phyloP scores from a whole-genome alignment of 2,329 filamentous ascomycete species.

The Fusarium robinianum region DNA sequence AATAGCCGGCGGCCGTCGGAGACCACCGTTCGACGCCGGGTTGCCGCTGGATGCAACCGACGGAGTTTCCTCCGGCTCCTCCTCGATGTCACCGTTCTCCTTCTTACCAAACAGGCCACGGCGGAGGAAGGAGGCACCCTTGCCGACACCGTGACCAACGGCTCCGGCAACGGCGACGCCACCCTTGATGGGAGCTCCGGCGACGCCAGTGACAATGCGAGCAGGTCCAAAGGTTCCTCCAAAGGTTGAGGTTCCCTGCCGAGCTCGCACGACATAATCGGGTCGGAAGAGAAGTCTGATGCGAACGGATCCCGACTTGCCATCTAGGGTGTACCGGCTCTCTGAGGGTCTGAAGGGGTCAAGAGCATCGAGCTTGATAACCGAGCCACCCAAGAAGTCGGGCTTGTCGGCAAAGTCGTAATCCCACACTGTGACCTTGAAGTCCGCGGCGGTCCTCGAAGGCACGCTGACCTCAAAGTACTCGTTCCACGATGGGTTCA shows the following conservation, averaged over 20 bases:
- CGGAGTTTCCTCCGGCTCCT: constrained; percentile 51
- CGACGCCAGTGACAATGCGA: constrained; percentile 80
- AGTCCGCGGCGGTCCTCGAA: constrained; percentile 82
- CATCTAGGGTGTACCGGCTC: constrained; percentile 75
- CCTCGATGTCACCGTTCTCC: constrained; percentile 62
- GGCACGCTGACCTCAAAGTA: constrained; percentile 84
- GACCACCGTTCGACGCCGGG: constrained; percentile 44
- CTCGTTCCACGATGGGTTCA: constrained; percentile 95
- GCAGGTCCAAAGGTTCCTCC: constrained; percentile 87
- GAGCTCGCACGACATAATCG: constrained; percentile 82
- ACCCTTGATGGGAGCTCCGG: constrained; percentile 92
- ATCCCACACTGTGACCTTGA: constrained; percentile 84
- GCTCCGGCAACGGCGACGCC: constrained; percentile 74
- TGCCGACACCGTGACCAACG: constrained; percentile 79
- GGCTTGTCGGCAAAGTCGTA: constrained; percentile 97
- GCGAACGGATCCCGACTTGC: constrained; percentile 83
- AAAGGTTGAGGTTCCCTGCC: constrained; percentile 92
- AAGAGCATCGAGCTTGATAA: constrained; percentile 76
- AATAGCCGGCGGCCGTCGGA: constrained; percentile 50
- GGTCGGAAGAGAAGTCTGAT: constrained; percentile 90
- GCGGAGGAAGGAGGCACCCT: constrained; percentile 87
- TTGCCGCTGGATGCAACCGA: constrained; percentile 41
- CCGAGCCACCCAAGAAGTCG: constrained; percentile 80
- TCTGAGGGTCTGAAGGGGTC: constrained; percentile 86
- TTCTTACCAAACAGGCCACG: constrained; percentile 79